Base-by-base conservation (phyloP, 352 stramenopile genomes). In the Plasmopara halstedii region DNA sequence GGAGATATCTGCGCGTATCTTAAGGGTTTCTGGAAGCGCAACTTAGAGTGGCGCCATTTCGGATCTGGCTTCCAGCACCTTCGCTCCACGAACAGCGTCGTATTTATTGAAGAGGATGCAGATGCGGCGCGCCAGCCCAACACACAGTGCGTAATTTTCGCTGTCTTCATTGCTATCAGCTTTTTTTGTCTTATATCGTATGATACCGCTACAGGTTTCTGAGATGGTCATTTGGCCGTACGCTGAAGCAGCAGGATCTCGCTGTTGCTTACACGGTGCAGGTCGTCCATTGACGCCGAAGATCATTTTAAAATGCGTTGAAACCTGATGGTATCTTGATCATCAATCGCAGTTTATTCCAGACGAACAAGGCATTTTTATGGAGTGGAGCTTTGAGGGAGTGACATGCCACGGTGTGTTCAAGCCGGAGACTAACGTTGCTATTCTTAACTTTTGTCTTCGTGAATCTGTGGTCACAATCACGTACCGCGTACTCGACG, bases 381-480 rank as follows among this genome's bases (percentile, higher is more conserved):
- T 90, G 73, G 78, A 90, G 56, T 90, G 78, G 78, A 88, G 73
- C 47, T 90, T 90, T 37, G 78, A 90, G 50, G 78, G 78, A 43
- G 78, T 87, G 40, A 90, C 71, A 26, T 90, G 78, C 50, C 78
- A 90, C 39, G 78, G 78, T 32, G 65, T 90, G 27, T 90, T 88
- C 66, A 90, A 86, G 45, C 75, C 73, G 11, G 73, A 85, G 47
- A 60, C 78, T 14, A 88, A 74, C 42, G 78, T 90, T 29, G 78
- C 78, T 23, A 88, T 86, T 44, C 80, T 88, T 48, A 90, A 90
- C 58, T 90, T 90, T 49, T 83, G 66, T 41, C 57, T 90, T 32
- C 75, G 85, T 50, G 74, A 84, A 36, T 86, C 78, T 48, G 85
- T 90, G 73, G 78, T 90, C 31, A 90, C 78, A 22, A 90, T 90